A percentile compares a stretch with the other conserved stretches of the same genome.
These are phyloP conservation scores for Acanthochlamys bracteata DNA, from an alignment of 106 monocot species.

Conservation along the genomic window DNA sequence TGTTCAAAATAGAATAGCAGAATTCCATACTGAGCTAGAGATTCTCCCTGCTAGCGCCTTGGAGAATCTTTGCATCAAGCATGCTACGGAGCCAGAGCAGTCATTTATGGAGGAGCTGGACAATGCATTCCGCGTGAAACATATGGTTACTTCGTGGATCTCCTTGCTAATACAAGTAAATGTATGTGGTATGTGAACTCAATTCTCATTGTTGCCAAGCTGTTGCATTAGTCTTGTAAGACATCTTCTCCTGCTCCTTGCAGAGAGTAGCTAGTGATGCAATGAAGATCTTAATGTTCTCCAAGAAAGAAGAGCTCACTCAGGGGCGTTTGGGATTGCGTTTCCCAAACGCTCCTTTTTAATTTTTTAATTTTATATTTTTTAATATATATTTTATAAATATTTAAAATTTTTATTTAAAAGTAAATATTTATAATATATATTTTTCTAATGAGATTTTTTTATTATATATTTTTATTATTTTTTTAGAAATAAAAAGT, in stretches of 20 bases:
- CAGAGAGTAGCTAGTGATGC: constrained; percentile 96
- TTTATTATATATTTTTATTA: too few species aligned
- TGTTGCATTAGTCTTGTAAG: neutral
- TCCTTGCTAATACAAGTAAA: constrained; percentile 85
- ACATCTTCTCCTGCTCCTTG: constrained; percentile 4
- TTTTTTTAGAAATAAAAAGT: too few species aligned
- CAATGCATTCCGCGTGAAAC: constrained; percentile 83
- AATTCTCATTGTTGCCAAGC: neutral
- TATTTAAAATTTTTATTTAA: too few species aligned
- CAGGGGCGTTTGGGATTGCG: too few species aligned
- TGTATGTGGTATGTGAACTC: neutral
- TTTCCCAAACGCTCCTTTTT: too few species aligned
- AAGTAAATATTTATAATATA: too few species aligned
- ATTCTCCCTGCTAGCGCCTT: constrained; percentile 63
- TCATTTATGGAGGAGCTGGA: constrained; percentile 99
- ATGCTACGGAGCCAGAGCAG: constrained; percentile 90
- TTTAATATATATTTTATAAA: too few species aligned
- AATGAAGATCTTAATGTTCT: constrained; percentile 82
- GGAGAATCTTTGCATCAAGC: constrained; percentile 83
- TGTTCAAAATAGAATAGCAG: constrained; percentile 93
- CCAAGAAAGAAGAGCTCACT: constrained; percentile 66
- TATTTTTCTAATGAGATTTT: too few species aligned
- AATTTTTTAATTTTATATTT: too few species aligned
- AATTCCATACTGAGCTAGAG: constrained; percentile 93
- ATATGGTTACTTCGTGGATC: constrained; percentile 97